Base-by-base conservation (phyloP, 1,139 yeast species). In the Yarrowia galli region DNA sequence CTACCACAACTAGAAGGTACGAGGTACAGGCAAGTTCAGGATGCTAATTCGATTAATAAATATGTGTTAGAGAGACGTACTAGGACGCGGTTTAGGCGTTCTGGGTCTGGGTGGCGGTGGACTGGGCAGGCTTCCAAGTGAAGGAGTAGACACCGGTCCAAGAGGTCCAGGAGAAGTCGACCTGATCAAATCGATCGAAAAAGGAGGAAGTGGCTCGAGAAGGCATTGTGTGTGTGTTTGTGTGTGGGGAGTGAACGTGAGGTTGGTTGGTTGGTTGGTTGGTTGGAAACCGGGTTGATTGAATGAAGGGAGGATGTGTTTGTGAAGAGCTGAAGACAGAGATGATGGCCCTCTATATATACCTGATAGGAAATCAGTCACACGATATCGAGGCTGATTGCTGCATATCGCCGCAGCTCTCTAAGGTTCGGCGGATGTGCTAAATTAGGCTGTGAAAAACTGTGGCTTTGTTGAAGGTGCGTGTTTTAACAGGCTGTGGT, bases 311-410 rank as follows among this genome's bases (percentile, higher is more conserved):
- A 51, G 12, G 43, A 10, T 16, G 32, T 36, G 45, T 16, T 36
- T 53, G 60, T 7, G 4, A 20, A 22, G 32, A 36, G n/a, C 23
- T 10, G 9, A 22, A 43, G 54, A 16, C 20, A 22, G 60, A 53
- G 25, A n/a, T n/a, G 45, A 18, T 22, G 6, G 35, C 32, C n/a
- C 32, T 16, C 60, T 53, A 53, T 53, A 53, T 53, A 53, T 53
- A 53, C 43, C 36, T n/a, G 60, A 53, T 53, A 15, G 43, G 22
- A 38, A 36, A 15, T 53, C 60, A 53, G 60, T 53, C 60, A 53
- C 60, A 53, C 60, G 60, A 53, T 53, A 53, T 53, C 60, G 60
- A 53, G 60, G 60, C 60, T 53, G 60, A 53, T 53, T 53, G 60
- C 43, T 36, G 60, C 60, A 53, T 53, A 38, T 53, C 60, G 40